These are phyloP conservation scores for Talaromyces rugulosus DNA, from an alignment of 2,329 filamentous ascomycete species.

Conservation along the genomic window DNA sequence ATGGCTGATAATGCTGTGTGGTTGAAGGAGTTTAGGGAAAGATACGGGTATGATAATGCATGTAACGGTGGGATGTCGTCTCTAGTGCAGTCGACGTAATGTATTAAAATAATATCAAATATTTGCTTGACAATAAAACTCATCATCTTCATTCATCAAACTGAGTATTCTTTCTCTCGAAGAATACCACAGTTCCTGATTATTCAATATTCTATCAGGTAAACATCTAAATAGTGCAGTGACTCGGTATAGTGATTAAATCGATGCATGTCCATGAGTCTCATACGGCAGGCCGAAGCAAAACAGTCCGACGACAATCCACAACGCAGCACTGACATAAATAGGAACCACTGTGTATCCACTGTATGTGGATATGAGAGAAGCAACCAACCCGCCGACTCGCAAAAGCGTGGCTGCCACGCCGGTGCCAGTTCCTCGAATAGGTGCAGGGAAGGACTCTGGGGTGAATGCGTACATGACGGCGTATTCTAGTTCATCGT, in stretches of 20 bases:
- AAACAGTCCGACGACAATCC: slow-evolving; percentile 40
- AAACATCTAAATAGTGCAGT: background rate
- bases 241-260: background rate
- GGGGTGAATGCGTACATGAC: slow-evolving; percentile 13
- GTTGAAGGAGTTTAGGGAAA: slow-evolving; percentile 10
- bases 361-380: slow-evolving; percentile 41
- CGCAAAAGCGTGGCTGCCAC: slow-evolving; percentile 30
- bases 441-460: slow-evolving; percentile 18
- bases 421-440: slow-evolving; percentile 22
- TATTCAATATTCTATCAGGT: background rate
- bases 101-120: background rate
- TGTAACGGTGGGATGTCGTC: background rate
- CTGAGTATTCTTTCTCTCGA: background rate
- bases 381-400: slow-evolving; percentile 32
- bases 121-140: background rate
- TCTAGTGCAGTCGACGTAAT: background rate
- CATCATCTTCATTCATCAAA: background rate
- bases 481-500: slow-evolving; percentile 24
- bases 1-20: slow-evolving; percentile 10
- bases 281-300: slow-evolving; percentile 44
- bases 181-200: background rate
- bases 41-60: slow-evolving; percentile 2
- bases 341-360: slow-evolving; percentile 43
- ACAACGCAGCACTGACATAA: slow-evolving; percentile 44
- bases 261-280: slow-evolving; percentile 26